These are phyloP conservation scores for Leptographium wingfieldii DNA, from an alignment of 2,329 filamentous ascomycete species.

Conservation along the genomic window DNA sequence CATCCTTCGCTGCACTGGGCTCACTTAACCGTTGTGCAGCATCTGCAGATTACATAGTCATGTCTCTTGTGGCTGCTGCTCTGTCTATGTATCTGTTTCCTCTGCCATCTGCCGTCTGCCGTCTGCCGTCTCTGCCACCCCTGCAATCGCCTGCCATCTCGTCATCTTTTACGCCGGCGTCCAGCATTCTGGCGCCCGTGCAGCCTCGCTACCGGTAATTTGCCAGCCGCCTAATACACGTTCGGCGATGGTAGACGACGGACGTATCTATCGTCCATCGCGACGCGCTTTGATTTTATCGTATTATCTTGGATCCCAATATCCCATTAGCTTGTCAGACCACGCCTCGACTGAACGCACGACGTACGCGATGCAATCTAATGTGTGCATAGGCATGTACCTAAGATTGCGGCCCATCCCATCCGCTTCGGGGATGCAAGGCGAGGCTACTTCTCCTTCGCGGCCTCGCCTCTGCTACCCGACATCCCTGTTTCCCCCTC, in stretches of 20 bases:
- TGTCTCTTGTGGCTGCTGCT: neutral
- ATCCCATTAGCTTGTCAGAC: slow-evolving; percentile 1
- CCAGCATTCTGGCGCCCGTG: no score
- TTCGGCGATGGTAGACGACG: neutral
- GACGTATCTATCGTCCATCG: slow-evolving; percentile 1
- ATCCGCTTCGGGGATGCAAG: no score
- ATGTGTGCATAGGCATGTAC: no score
- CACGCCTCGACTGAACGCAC: neutral
- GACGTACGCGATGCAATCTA: neutral
- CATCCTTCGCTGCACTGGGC: neutral
- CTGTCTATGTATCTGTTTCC: neutral
- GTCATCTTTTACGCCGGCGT: no score
- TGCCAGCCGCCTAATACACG: no score
- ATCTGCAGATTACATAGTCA: neutral
- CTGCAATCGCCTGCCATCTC: no score
- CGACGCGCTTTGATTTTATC: neutral
- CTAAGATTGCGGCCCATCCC: no score
- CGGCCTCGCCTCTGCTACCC: no score
- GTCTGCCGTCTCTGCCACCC: neutral
- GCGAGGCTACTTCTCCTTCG: no score
- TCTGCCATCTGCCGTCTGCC: neutral
- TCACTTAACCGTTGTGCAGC: neutral
- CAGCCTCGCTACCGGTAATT: no score
- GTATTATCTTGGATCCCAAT: no score
- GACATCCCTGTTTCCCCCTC: neutral